Evolutionary conservation across 1,139 yeast species (phyloP), one percentile per base, ranked within the genome.

Genomic region (Yamadazyma atmosphaerica): DNA sequence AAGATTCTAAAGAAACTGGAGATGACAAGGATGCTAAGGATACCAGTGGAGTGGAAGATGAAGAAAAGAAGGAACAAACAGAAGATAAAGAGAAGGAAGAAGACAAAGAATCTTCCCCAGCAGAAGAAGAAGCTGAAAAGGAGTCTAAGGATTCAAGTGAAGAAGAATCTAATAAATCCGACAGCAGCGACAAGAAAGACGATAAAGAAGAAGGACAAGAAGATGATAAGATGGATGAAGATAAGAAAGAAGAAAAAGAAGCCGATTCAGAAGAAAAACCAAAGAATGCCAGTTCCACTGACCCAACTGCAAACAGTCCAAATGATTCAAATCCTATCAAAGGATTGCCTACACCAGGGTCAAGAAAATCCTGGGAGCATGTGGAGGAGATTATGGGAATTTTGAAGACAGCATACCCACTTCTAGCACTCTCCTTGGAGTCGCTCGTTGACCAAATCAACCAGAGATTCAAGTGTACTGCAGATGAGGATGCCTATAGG

Each of bases 401-500:
- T 39, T 71, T 92, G 59, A 94, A 94, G 58, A 94, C 98, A 0
- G 97, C 98, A 0, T 92, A 90, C 60, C 99, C 99, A 7, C 67
- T 94, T 39, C 68, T 94, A 46, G 96, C 98, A 0, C 74, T 94
- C 40, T 89, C 98, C 0, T 72, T 94, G 47, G 99, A 94, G 61
- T 88, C 98, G 0, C 68, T 94, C 45, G 97, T 92, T 34, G 98
- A 94, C 54, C 98, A 94, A 65, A 86, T 94, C 40, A 86, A 85
- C 55, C 96, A 89, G 57, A 73, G 98, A 40, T 92, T 94, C 72
- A 94, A 92, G 64, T 84, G 96, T 36, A 86, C 88, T 37, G 89
- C 95, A 0, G 98, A 94, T 60, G 98, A 92, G 55, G 98, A 94
- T 61, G 94, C 97, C 0, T 94, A 92, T 60, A 73, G 99, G 50